phyloP scores from a whole-genome alignment of 257 asterid species.

The Jaltomata sinuosa region DNA sequence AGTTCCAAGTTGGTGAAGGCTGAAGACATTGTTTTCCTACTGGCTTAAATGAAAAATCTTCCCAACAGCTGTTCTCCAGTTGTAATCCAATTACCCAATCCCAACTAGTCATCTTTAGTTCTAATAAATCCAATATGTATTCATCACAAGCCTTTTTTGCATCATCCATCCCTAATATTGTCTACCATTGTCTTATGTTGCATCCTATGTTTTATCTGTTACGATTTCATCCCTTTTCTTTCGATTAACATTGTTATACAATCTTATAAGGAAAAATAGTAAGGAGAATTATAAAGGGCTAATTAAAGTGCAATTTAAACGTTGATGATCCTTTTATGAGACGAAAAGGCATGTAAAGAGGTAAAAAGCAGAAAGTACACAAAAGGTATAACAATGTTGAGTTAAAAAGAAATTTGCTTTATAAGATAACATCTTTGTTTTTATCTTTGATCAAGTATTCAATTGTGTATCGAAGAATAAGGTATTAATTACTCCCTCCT shows the following conservation, averaged over 20 bases:
- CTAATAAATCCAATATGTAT: background rate
- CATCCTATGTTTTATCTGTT: background rate
- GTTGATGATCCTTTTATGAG: background rate
- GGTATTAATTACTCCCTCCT: background rate
- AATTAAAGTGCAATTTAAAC: background rate
- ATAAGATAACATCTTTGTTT: background rate
- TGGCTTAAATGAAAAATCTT: background rate
- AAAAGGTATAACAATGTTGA: background rate
- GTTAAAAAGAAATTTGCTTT: background rate
- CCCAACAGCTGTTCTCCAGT: conserved; percentile 8
- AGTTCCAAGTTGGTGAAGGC: background rate
- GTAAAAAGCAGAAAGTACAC: background rate
- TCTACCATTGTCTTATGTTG: background rate
- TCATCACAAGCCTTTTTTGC: background rate
- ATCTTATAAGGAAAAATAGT: background rate
- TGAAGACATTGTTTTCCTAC: background rate
- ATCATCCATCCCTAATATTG: background rate
- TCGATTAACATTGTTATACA: background rate
- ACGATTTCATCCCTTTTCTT: background rate
- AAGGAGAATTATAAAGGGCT: background rate
- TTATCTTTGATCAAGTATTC: background rate
- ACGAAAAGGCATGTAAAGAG: background rate
- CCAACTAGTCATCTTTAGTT: background rate
- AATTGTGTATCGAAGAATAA: background rate
- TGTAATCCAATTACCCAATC: background rate